phyloP scores from a whole-genome alignment of 2,329 filamentous ascomycete species.

The Dothiorella sarmentorum region DNA sequence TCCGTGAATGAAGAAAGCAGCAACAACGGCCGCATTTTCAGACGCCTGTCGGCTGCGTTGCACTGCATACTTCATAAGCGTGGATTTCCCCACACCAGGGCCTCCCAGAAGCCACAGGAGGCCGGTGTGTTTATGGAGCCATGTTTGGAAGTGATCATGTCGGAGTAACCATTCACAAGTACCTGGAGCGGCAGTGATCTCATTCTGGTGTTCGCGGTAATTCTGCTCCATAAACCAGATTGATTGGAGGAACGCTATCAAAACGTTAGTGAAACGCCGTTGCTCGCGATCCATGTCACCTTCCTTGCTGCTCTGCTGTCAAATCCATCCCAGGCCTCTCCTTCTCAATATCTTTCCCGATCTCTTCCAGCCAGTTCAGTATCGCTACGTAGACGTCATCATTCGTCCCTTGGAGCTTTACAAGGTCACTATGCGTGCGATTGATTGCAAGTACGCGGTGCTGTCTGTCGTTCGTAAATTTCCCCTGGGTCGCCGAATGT shows the following conservation, averaged over 20 bases:
- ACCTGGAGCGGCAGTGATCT: background rate
- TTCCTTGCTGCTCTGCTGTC: background rate
- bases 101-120: background rate
- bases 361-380: background rate
- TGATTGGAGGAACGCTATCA: background rate
- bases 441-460: background rate
- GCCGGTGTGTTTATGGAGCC: background rate
- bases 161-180: background rate
- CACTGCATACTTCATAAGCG: background rate
- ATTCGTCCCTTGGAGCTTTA: background rate
- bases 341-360: background rate
- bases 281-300: background rate
- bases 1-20: background rate
- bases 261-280: background rate
- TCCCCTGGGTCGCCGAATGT: background rate
- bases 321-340: background rate
- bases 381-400: background rate
- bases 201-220: background rate
- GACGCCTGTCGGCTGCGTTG: no score
- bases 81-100: background rate
- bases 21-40: background rate
- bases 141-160: background rate
- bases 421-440: background rate
- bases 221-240: background rate
- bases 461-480: no score